These are phyloP conservation scores for Candida railenensis DNA, from an alignment of 805 yeast species.

Conservation along the genomic window DNA sequence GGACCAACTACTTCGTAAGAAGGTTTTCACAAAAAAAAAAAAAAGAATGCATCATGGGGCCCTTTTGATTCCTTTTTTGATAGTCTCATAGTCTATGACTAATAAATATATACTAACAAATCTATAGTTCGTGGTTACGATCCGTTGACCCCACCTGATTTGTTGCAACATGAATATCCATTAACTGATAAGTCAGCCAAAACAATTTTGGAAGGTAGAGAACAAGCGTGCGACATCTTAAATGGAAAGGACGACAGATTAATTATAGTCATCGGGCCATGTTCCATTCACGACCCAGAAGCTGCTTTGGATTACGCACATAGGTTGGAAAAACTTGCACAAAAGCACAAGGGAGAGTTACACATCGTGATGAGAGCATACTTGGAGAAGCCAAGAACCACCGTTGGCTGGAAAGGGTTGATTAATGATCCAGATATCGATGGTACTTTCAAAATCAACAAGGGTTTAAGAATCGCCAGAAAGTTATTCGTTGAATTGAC, in stretches of 20 bases:
- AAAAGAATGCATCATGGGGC: too few relatives aligned
- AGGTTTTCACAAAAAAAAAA: too few relatives aligned
- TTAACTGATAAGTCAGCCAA: constrained; percentile 58
- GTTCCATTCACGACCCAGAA: constrained; percentile 91
- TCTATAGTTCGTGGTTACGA: constrained; percentile 72
- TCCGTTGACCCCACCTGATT: constrained; percentile 93
- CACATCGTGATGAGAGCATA: constrained; percentile 95
- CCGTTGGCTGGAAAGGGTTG: constrained; percentile 99
- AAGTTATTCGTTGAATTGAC: constrained; percentile 84
- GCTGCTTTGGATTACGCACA: constrained; percentile 90
- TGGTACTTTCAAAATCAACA: constrained; percentile 88
- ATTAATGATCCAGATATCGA: constrained; percentile 97
- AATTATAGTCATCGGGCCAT: constrained; percentile 91
- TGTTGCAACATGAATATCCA: constrained; percentile 83
- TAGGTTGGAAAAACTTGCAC: constrained; percentile 56
- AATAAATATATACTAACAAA: too few relatives aligned
- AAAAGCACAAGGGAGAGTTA: constrained; percentile 69
- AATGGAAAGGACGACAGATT: constrained; percentile 85
- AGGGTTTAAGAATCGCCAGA: constrained; percentile 88
- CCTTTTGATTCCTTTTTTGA: not conserved
- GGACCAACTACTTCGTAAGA: too few relatives aligned
- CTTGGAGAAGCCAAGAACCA: constrained; percentile 96
- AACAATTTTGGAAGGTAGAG: constrained; percentile 73
- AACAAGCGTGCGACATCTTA: constrained; percentile 68
- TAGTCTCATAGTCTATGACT: too few relatives aligned